Percentiles rank a stretch among this genome's conserved stretches.
Conservation (phyloP, 1,284 basidiomycete genomes). For the Xerocomus cyaneibrunnescens region DNA sequence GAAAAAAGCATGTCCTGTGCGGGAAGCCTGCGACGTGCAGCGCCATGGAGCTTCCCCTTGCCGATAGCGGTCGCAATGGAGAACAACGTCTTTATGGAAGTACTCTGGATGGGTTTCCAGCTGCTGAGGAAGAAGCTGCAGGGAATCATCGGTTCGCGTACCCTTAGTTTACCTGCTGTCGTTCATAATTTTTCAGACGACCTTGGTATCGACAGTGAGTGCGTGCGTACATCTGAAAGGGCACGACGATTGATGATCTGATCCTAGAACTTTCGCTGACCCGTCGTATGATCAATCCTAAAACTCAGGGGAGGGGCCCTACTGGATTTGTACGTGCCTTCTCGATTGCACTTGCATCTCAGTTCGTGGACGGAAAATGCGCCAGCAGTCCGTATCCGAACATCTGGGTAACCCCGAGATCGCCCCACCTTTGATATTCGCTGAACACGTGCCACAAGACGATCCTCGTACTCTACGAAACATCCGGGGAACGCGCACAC, state of each 20-base stretch:
- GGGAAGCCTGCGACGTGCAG: conserved; percentile 74
- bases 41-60: conserved; percentile 55
- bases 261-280: conserved; percentile 53
- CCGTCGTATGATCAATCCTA: conserved; percentile 38
- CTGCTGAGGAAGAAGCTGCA: conserved; percentile 58
- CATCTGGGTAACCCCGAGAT: too few species aligned
- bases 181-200: conserved; percentile 58
- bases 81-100: conserved; percentile 79
- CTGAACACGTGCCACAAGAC: conserved; percentile 41
- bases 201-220: conserved; percentile 56
- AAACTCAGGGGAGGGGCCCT: neutral
- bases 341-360: neutral
- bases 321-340: conserved; percentile 55
- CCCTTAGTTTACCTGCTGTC: conserved; percentile 56
- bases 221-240: neutral
- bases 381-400: conserved; percentile 74
- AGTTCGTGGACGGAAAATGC: neutral
- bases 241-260: neutral
- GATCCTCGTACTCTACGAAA: conserved; percentile 70
- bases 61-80: conserved; percentile 68
- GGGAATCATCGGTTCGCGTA: conserved; percentile 52
- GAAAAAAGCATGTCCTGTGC: conserved; percentile 77
- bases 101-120: conserved; percentile 69
- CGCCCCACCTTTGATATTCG: neutral
- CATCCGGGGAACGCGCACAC: conserved; percentile 59